Conservation (phyloP, 2,329 filamentous ascomycete species). For the Alternaria ethzedia region DNA sequence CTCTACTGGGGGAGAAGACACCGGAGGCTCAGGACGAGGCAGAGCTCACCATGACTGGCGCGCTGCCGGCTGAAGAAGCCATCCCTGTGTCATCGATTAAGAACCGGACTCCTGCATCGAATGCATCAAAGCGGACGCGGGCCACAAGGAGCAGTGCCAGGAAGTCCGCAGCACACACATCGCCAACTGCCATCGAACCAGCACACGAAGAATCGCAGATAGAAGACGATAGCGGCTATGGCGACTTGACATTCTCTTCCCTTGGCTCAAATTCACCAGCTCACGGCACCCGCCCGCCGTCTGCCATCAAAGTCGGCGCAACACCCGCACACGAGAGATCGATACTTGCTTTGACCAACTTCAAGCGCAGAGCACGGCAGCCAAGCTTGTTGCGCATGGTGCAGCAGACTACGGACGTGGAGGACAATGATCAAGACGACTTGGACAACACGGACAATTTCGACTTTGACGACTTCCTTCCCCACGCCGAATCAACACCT, state of each 20-base stretch:
- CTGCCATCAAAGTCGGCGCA: slow-evolving; percentile 51
- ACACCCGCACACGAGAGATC: slow-evolving; percentile 56
- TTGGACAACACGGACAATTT: slow-evolving; percentile 51
- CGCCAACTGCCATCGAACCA: slow-evolving; percentile 7
- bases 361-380: slow-evolving; percentile 57
- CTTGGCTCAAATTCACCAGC: slow-evolving; percentile 43
- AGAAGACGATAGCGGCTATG: slow-evolving; percentile 40
- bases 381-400: slow-evolving; percentile 58
- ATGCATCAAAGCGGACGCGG: slow-evolving; percentile 22
- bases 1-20: slow-evolving; percentile 25
- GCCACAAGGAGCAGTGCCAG: slow-evolving; percentile 26
- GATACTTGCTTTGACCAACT: slow-evolving; percentile 58
- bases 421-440: slow-evolving; percentile 55
- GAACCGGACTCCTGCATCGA: slow-evolving; percentile 29
- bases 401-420: slow-evolving; percentile 52
- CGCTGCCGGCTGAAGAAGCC: slow-evolving; percentile 31
- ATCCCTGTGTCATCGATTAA: slow-evolving; percentile 8
- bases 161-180: slow-evolving; percentile 20
- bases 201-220: slow-evolving; percentile 16
- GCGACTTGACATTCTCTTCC: slow-evolving; percentile 42
- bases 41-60: slow-evolving; percentile 47
- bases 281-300: slow-evolving; percentile 49
- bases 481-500: slow-evolving; percentile 73
- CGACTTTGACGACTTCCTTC: slow-evolving; percentile 58
- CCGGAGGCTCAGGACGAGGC: slow-evolving; percentile 26